phyloP scores from a whole-genome alignment of 2,329 filamentous ascomycete genomes.

The Chaetomium sp. region DNA sequence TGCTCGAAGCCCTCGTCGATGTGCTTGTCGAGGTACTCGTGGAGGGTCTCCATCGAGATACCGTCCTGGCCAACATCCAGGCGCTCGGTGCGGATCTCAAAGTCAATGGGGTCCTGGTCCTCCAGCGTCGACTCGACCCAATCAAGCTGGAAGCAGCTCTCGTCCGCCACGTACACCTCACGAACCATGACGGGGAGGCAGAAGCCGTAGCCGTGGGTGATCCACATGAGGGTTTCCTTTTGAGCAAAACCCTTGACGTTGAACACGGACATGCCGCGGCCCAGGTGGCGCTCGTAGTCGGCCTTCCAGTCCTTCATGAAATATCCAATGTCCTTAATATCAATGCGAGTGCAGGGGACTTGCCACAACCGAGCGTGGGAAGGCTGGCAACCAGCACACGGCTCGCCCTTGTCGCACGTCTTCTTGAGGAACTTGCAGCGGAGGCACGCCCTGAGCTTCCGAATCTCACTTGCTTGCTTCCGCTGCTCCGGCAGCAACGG shows the following conservation, averaged over 20 bases:
- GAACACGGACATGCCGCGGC: constrained; percentile 79
- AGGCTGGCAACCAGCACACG: constrained; percentile 89
- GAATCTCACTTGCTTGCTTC: constrained; percentile 93
- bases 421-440: constrained; percentile 99
- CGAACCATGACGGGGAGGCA: constrained; percentile 88
- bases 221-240: constrained; percentile 71
- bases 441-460: constrained; percentile 87
- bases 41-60: constrained; percentile 71
- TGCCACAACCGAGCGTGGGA: constrained; percentile 95
- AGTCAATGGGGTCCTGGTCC: constrained; percentile 66
- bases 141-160: constrained; percentile 87
- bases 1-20: constrained; percentile 87
- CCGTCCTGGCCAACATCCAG: constrained; percentile 86
- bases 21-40: constrained; percentile 91
- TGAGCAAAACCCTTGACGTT: constrained; percentile 82
- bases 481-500: constrained; percentile 88
- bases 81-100: constrained; percentile 80
- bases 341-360: constrained; percentile 93
- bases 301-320: constrained; percentile 99
- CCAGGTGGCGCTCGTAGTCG: constrained; percentile 87
- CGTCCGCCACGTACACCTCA: constrained; percentile 86
- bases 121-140: constrained; percentile 77
- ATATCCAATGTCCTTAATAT: constrained; percentile 97
- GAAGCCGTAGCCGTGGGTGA: constrained; percentile 94
- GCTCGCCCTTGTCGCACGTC: constrained; percentile 96